These are phyloP conservation scores for Fragilaria crotonensis DNA, from an alignment of 108 stramenopile genomes.

Conservation along the genomic window DNA sequence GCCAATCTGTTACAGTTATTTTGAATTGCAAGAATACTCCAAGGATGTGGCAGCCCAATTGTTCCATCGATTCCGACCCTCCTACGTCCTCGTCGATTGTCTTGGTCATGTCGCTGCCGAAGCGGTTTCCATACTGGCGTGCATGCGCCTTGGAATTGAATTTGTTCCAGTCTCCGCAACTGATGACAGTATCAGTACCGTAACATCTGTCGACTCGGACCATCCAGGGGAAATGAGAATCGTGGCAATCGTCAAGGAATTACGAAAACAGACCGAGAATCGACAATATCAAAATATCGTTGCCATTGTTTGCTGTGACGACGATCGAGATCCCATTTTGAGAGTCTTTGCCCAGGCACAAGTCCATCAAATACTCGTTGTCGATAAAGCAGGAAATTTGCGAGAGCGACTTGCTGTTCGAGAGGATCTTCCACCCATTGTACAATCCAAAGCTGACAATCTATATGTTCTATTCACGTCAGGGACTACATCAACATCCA, in stretches of 20 bases:
- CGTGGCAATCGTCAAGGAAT: conserved; percentile 14
- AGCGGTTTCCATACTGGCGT: conserved; percentile 26
- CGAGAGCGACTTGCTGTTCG: conserved; percentile 28
- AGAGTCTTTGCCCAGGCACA: conserved; percentile 23
- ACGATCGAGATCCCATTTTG: conserved; percentile 35
- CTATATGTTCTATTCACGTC: not conserved
- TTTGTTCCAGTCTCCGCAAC: conserved; percentile 31
- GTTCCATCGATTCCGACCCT: conserved; percentile 24
- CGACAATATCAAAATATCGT: conserved; percentile 9
- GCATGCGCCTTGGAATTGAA: conserved; percentile 25
- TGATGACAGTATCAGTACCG: too few species aligned
- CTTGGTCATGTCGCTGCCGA: conserved; percentile 16
- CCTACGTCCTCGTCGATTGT: conserved; percentile 34
- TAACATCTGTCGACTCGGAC: too few species aligned
- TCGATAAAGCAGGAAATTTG: conserved; percentile 19
- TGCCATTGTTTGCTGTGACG: conserved; percentile 23
- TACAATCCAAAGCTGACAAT: not conserved
- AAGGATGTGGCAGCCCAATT: conserved; percentile 26
- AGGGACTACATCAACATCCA: not conserved
- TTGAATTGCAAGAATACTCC: conserved; percentile 32
- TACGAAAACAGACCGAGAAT: conserved; percentile 1
- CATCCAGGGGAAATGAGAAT: conserved; percentile 16
- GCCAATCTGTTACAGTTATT: conserved; percentile 19
- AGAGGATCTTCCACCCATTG: conserved; percentile 4
- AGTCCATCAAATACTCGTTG: conserved; percentile 25